These are phyloP conservation scores for Calendula officinalis DNA, from an alignment of 129 eudicot genomes.

Conservation along the genomic window DNA sequence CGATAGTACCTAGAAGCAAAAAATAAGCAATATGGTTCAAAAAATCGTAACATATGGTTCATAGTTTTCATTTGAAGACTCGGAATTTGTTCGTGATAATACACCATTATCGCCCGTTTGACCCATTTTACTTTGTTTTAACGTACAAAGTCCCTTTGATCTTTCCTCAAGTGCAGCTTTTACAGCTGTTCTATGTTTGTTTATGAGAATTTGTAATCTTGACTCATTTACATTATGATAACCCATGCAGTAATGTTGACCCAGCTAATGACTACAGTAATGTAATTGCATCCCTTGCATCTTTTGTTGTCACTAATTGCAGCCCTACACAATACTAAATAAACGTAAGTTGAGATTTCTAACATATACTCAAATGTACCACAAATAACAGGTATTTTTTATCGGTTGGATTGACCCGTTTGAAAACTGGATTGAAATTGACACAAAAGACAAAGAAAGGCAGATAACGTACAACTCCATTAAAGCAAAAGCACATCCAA, in stretches of 20 bases:
- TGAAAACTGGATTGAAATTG: background rate
- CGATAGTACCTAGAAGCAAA: too few species aligned
- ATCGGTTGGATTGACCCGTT: background rate
- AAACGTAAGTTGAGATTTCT: conserved; percentile 27
- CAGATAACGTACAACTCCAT: conserved; percentile 88
- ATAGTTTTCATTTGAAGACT: conserved; percentile 43
- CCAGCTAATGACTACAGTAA: conserved; percentile 91
- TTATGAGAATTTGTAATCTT: conserved; percentile 62
- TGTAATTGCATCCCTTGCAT: conserved; percentile 93
- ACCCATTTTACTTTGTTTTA: conserved; percentile 50
- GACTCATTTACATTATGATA: conserved; percentile 74
- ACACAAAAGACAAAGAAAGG: conserved; percentile 16
- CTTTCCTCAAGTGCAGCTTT: conserved; percentile 77
- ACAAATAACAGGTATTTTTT: background rate
- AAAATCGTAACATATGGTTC: too few species aligned
- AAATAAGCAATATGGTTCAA: too few species aligned
- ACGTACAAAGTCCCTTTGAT: conserved; percentile 54
- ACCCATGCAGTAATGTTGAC: conserved; percentile 97
- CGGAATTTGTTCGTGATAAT: conserved; percentile 41
- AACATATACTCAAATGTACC: background rate
- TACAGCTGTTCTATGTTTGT: conserved; percentile 85
- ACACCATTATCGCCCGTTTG: conserved; percentile 44
- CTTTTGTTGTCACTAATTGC: conserved; percentile 95
- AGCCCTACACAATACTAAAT: conserved; percentile 67
- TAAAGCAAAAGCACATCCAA: conserved; percentile 97